Base-by-base conservation (phyloP, 805 yeast genomes). In the Wickerhamomyces canadensis region DNA sequence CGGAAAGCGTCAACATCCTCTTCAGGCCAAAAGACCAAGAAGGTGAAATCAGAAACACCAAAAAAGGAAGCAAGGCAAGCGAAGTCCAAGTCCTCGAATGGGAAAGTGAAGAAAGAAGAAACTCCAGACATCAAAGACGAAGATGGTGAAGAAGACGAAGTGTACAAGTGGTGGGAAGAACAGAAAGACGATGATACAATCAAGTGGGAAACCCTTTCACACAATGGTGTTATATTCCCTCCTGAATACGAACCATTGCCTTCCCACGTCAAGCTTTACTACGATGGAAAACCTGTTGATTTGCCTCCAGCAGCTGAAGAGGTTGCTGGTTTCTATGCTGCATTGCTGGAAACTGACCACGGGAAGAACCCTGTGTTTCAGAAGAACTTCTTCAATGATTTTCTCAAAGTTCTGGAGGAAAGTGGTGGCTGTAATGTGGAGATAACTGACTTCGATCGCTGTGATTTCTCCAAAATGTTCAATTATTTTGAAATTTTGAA, bases 271-370 rank as follows among this genome's bases (percentile, higher is more conserved):
- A 85, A 83, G 54, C 50, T 91, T 36, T 70, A 75, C 41, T 89
- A 91, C 52, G 82, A 83, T 48, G 86, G 85, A 1, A 70, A 74
- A 46, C 84, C 93, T 0, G 89, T 89, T 1, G 67, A 66, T 21
- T 67, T 91, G 40, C 91, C 96, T 1, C 62, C 66, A 1, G 84
- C 70, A 38, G 97, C 96, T 3, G 98, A 91, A 61, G 98, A 91
- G 60, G 96, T 91, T 25, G 98, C 97, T 0, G 97, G 96, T 0
- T 91, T 88, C 54, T 91, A 72, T 59, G 98, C 83, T 9, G 96
- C 96, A 6, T 71, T 91, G 76, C 45, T 89, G 31, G 88, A 85
- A 46, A 73, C 88, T 1, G 96, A 91, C 47, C 96, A 91, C 61
- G 93, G 88, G 11, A 73, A 79, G 44, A 91, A 88, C 54, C 88